phyloP scores from a whole-genome alignment of 2,329 filamentous ascomycete species.

The Stemphylium beticola region DNA sequence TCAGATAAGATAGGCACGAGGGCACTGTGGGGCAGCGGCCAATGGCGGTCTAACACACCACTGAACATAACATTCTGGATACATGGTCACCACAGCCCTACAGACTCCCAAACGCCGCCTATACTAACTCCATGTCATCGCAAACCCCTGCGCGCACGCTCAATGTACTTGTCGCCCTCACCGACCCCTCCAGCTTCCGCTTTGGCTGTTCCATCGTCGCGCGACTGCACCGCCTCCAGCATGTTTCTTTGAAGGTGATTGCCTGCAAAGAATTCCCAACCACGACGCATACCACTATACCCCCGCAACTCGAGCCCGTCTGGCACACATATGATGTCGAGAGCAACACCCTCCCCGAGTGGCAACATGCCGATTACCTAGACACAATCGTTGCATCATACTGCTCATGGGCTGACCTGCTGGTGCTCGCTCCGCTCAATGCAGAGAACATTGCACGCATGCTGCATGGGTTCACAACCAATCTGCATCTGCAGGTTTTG shows the following conservation, averaged over 20 bases:
- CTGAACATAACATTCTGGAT: constrained; percentile 1
- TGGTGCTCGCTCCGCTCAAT: constrained; percentile 84
- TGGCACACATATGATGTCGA: constrained; percentile 41
- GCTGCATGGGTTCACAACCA: constrained; percentile 83
- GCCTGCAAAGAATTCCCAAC: constrained; percentile 37
- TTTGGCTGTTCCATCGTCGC: constrained; percentile 71
- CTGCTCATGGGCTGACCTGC: constrained; percentile 85
- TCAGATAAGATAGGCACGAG: neutral
- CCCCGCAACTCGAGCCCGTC: constrained; percentile 35
- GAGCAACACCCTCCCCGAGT: constrained; percentile 22
- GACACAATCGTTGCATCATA: constrained; percentile 69
- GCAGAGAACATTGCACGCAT: constrained; percentile 86
- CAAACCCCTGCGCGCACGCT: constrained; percentile 34
- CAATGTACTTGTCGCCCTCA: constrained; percentile 68
- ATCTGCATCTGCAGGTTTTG: constrained; percentile 78
- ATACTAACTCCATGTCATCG: constrained; percentile 26
- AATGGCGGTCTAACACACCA: constrained; percentile 29
- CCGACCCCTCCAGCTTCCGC: constrained; percentile 68
- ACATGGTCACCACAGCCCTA: constrained; percentile 4
- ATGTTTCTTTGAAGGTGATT: constrained; percentile 56
- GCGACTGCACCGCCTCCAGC: constrained; percentile 71
- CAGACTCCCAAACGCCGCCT: constrained; percentile 10
- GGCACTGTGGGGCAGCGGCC: constrained; percentile 20
- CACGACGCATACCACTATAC: constrained; percentile 27
- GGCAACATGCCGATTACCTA: constrained; percentile 33